phyloP scores from a whole-genome alignment of 768 basidiomycete genomes.

The Boletus vinaceobasis region DNA sequence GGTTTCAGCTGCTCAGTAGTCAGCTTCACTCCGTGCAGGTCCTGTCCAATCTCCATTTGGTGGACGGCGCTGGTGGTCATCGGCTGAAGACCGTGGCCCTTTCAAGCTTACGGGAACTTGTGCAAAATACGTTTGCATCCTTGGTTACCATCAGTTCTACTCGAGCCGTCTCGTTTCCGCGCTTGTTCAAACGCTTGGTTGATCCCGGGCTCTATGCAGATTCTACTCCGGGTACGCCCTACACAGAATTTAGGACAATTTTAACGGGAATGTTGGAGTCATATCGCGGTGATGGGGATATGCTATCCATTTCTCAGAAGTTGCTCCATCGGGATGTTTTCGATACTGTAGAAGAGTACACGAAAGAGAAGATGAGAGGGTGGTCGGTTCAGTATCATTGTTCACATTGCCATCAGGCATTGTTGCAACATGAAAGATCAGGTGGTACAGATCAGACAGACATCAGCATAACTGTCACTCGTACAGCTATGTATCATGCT shows the following conservation, averaged over 20 bases:
- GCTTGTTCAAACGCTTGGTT: slow-evolving; percentile 88
- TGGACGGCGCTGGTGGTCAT: slow-evolving; percentile 20
- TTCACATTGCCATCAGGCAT: slow-evolving; percentile 47
- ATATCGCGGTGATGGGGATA: slow-evolving; percentile 88
- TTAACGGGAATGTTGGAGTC: slow-evolving; percentile 94
- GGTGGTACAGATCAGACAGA: slow-evolving; percentile 17
- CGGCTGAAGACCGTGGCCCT: slow-evolving; percentile 31
- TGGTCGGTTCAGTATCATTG: slow-evolving; percentile 58
- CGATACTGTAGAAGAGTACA: slow-evolving; percentile 59
- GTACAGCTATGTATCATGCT: slow-evolving; percentile 60
- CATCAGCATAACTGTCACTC: slow-evolving; percentile 44
- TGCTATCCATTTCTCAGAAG: slow-evolving; percentile 79
- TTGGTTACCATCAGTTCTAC: slow-evolving; percentile 84
- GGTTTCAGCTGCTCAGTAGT: slow-evolving; percentile 81
- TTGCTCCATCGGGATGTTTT: slow-evolving; percentile 82
- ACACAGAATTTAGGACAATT: slow-evolving; percentile 89
- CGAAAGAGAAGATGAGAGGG: slow-evolving; percentile 55
- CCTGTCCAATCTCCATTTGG: slow-evolving; percentile 45
- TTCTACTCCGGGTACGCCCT: slow-evolving; percentile 59
- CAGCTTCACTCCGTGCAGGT: slow-evolving; percentile 79
- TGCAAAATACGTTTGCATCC: slow-evolving; percentile 80
- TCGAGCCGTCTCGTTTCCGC: slow-evolving; percentile 82
- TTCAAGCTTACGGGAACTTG: slow-evolving; percentile 60
- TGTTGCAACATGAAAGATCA: slow-evolving; percentile 30
- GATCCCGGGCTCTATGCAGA: slow-evolving; percentile 56